phyloP scores from a whole-genome alignment of 352 stramenopile species.

The Pythium sp. region DNA sequence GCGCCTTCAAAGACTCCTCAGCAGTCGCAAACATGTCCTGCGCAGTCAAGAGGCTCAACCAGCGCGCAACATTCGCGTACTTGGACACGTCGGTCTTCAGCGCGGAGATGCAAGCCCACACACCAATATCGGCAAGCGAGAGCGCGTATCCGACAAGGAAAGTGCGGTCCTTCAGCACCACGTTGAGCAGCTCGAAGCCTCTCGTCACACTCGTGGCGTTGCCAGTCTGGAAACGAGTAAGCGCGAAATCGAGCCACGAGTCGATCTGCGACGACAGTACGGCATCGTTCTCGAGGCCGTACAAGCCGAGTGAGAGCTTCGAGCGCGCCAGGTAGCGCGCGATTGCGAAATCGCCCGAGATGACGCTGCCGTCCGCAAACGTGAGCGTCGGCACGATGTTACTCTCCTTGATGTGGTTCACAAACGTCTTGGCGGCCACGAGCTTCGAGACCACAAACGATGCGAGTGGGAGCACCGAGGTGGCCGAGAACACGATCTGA shows the following conservation, averaged over 20 bases:
- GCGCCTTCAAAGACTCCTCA: slow-evolving; percentile 44
- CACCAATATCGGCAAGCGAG: slow-evolving; percentile 94
- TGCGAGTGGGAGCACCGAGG: slow-evolving; percentile 52
- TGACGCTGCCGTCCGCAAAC: slow-evolving; percentile 44
- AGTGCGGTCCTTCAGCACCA: slow-evolving; percentile 84
- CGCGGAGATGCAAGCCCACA: slow-evolving; percentile 82
- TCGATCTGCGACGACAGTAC: slow-evolving; percentile 72
- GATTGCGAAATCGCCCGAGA: slow-evolving; percentile 79
- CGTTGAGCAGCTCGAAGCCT: slow-evolving; percentile 85
- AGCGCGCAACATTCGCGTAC: slow-evolving; percentile 75
- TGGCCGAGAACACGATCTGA: slow-evolving; percentile 61
- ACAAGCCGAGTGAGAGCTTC: slow-evolving; percentile 40
- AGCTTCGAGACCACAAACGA: slow-evolving; percentile 67
- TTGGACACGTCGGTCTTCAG: slow-evolving; percentile 41
- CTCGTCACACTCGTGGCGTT: slow-evolving; percentile 26
- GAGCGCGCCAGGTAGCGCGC: slow-evolving; percentile 65
- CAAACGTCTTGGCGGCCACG: slow-evolving; percentile 34
- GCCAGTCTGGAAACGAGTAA: slow-evolving; percentile 44
- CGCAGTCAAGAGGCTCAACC: slow-evolving; percentile 58
- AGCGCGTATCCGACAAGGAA: slow-evolving; percentile 94
- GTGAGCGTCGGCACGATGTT: slow-evolving; percentile 66
- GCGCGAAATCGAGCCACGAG: slow-evolving; percentile 93
- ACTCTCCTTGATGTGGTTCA: slow-evolving; percentile 46
- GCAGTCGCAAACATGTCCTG: slow-evolving; percentile 63
- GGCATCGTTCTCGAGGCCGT: slow-evolving; percentile 56